Percentiles rank a stretch among this genome's conserved stretches.
phyloP scores from a whole-genome alignment of 768 basidiomycete genomes.

The Mrakia blollopis region DNA sequence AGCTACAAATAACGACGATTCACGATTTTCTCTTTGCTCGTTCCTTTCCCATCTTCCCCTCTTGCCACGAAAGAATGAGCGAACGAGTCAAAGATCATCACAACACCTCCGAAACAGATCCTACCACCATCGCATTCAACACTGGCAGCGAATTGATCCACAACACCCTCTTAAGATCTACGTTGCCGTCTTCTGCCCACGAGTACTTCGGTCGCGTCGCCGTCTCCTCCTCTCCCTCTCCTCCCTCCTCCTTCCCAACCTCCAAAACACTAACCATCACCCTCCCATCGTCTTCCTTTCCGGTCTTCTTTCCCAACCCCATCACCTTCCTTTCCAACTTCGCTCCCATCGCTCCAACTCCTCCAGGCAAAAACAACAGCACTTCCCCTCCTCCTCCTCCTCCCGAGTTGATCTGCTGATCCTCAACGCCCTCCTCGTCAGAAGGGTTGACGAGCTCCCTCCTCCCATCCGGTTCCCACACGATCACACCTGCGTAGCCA shows the following conservation, averaged over 20 bases:
- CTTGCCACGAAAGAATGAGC: neutral
- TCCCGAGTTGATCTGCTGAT: neutral
- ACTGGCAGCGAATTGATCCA: constrained; percentile 22
- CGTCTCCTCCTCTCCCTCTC: neutral
- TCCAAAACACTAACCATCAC: constrained; percentile 1
- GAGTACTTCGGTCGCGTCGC: neutral
- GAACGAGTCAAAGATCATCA: neutral
- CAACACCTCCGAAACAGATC: neutral
- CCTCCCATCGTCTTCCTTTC: neutral
- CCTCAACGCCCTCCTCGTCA: neutral
- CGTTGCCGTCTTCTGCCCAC: neutral
- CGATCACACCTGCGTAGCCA: constrained; percentile 71
- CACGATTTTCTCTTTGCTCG: too few relatives aligned
- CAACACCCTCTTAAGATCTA: neutral
- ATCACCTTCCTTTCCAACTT: constrained; percentile 10
- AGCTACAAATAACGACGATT: too few relatives aligned
- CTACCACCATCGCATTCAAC: constrained; percentile 19
- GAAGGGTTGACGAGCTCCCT: constrained; percentile 16
- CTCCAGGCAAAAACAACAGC: constrained; percentile 11
- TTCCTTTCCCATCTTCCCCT: neutral
- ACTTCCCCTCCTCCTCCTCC: neutral
- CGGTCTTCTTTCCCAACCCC: neutral
- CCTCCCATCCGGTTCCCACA: constrained; percentile 41
- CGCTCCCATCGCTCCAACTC: neutral
- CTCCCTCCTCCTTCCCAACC: neutral